A percentile compares a stretch with the other conserved stretches of the same genome.
Evolutionary conservation across 1,284 basidiomycete genomes (phyloP).

Genomic region (Quambalaria eucalypti): DNA sequence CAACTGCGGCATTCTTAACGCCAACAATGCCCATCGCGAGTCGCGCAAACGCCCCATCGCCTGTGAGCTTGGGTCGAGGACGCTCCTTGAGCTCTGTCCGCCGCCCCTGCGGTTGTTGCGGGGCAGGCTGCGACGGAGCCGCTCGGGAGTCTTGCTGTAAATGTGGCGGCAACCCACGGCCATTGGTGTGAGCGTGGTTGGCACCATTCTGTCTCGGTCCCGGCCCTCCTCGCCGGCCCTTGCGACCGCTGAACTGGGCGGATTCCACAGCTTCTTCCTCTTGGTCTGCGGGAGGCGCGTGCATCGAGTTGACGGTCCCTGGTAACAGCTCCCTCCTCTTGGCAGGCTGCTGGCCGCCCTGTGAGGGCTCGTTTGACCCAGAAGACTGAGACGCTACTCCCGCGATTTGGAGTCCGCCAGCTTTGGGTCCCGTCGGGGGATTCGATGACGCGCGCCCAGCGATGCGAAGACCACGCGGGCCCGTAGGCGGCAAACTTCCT

Average conservation of each 20-base stretch:
- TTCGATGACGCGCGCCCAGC: not conserved
- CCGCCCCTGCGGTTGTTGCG: not conserved
- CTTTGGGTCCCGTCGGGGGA: no score
- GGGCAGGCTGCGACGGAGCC: not conserved
- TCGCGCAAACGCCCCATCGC: not conserved
- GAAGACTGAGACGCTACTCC: not conserved
- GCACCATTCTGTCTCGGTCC: not conserved
- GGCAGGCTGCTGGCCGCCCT: not conserved
- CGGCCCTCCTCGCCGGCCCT: no score
- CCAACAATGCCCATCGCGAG: not conserved
- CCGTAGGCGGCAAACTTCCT: not conserved
- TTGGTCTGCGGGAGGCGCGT: no score
- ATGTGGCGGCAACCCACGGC: no score
- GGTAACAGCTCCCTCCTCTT: not conserved
- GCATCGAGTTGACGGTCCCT: no score
- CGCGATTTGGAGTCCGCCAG: not conserved
- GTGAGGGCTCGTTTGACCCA: not conserved
- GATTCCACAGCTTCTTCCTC: no score
- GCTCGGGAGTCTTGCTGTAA: no score
- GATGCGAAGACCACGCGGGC: not conserved
- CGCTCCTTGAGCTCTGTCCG: not conserved
- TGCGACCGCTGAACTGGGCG: no score
- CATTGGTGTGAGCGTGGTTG: no score
- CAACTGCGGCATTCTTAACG: not conserved
- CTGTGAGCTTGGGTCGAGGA: not conserved